Evolutionary conservation across 495 filamentous ascomycete genomes (phyloP).

Genomic region (Lentithecium fluviatile): DNA sequence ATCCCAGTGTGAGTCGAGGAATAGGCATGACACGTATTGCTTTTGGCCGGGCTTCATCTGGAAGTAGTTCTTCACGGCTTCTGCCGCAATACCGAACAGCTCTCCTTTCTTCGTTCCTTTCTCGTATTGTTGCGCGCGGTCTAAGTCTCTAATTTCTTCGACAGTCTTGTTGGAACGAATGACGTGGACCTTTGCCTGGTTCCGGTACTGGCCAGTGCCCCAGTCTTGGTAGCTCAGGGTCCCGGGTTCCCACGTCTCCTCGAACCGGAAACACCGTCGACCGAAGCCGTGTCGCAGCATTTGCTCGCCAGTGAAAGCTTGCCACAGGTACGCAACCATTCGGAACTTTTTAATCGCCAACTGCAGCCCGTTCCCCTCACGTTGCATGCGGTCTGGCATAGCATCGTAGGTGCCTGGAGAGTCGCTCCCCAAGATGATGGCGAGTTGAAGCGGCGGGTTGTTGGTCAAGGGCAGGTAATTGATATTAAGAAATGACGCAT

Average conservation of each 20-base stretch:
- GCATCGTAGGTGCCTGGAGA: constrained; percentile 85
- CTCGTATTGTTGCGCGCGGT: constrained; percentile 76
- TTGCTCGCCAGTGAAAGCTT: constrained; percentile 91
- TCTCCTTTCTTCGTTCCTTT: constrained; percentile 65
- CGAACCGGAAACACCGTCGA: constrained; percentile 79
- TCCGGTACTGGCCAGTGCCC: constrained; percentile 69
- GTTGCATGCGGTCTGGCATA: constrained; percentile 67
- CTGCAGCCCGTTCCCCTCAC: constrained; percentile 78
- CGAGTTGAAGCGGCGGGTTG: constrained; percentile 77
- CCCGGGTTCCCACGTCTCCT: constrained; percentile 88
- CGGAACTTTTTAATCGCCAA: constrained; percentile 80
- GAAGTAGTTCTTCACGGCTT: constrained; percentile 75
- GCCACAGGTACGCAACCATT: constrained; percentile 92
- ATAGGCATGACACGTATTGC: constrained; percentile 77
- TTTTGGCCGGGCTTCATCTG: constrained; percentile 70
- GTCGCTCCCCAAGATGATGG: constrained; percentile 79
- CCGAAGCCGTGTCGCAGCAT: constrained; percentile 87
- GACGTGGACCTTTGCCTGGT: constrained; percentile 83
- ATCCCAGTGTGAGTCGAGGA: constrained; percentile 89
- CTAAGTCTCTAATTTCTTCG: constrained; percentile 73
- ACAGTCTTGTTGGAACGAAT: constrained; percentile 80
- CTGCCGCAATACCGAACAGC: constrained; percentile 70
- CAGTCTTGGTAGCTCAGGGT: constrained; percentile 70
- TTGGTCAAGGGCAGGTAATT: constrained; percentile 79
- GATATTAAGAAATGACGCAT: constrained; percentile 74